Base-by-base conservation (phyloP, 73 alveolate genomes). In the Blepharisma stoltei region DNA sequence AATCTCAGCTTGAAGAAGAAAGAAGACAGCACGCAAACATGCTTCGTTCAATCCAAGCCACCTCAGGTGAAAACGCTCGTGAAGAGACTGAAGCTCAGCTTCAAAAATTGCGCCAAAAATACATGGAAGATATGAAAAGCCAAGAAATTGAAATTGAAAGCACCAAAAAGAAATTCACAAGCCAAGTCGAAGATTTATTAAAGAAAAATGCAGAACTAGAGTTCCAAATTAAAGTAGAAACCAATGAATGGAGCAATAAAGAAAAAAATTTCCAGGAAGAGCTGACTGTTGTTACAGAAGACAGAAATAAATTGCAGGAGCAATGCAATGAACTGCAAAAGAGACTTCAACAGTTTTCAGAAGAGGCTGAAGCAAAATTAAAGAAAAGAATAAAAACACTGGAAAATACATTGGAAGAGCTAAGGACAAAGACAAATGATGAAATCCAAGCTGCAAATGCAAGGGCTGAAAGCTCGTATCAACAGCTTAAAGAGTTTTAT, bases 401-500 rank as follows among this genome's bases (percentile, higher is more conserved):
- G 0, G 76, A 60, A 60, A 27, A 23, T 9, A 1, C 11, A 1
- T 8, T 60, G 21, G 41, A 60, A 23, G 32, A n/a, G 14, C 21
- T 18, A 4, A 60, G 4, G 49, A 23, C 18, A 3, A 23, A 60
- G 21, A 2, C 11, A 1, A 21, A n/a, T 2, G 48, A 23, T 11
- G 76, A 60, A 23, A 70, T 27, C 4, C 11, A 27, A 20, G 21
- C 41, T 23, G 23, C 7, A 75, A 70, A 70, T 45, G 81, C 41
- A 11, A 11, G 48, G 49, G 49, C 54, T 23, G 97, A 91, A 78
- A 91, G 85, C 77, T 54, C 84, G n/a, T 71, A 87, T 21, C 66
- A 83, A 18, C 80, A 91, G 68, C 86, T 91, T 6, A 92, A 92
- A 80, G 78, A 78, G 60, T 82, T 89, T 54, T 86, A 83, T 67